Evolutionary conservation across 441 rosid species (phyloP).

Genomic region (Gossypium schwendimanii): DNA sequence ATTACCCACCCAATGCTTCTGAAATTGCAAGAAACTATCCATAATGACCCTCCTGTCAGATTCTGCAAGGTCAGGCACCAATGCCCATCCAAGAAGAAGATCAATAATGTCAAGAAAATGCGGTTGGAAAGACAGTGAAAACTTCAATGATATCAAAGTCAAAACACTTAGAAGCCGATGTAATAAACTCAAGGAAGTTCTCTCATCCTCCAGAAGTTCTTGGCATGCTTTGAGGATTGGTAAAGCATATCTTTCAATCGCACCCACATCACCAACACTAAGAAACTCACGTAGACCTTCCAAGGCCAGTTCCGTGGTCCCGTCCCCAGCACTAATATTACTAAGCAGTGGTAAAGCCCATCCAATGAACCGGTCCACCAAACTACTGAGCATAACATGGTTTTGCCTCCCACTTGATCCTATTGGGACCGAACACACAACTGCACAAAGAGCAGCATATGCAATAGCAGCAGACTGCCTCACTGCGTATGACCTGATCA

Average conservation of each 20-base stretch:
- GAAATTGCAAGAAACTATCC: constrained; percentile 93
- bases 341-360: constrained; percentile 89
- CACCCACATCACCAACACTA: constrained; percentile 70
- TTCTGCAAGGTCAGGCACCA: constrained; percentile 78
- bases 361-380: constrained; percentile 76
- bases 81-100: constrained; percentile 96
- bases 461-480: constrained; percentile 79
- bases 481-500: constrained; percentile 62
- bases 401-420: constrained; percentile 80
- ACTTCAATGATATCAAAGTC: constrained; percentile 71
- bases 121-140: constrained; percentile 73
- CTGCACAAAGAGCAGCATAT: constrained; percentile 79
- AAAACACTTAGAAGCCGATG: constrained; percentile 56
- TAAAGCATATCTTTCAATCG: constrained; percentile 68
- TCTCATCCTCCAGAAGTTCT: constrained; percentile 91
- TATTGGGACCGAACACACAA: constrained; percentile 59
- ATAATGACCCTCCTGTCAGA: constrained; percentile 69
- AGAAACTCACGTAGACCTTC: constrained; percentile 82
- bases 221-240: constrained; percentile 86
- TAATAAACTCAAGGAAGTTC: constrained; percentile 79
- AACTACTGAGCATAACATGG: constrained; percentile 68
- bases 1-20: constrained; percentile 89
- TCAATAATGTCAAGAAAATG: constrained; percentile 91
- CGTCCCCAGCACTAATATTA: constrained; percentile 62
- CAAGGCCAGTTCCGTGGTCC: constrained; percentile 58